Percentiles rank a stretch among this genome's conserved stretches.
Conservation (phyloP, 768 basidiomycete genomes). For the Leccinum aurantiacum region DNA sequence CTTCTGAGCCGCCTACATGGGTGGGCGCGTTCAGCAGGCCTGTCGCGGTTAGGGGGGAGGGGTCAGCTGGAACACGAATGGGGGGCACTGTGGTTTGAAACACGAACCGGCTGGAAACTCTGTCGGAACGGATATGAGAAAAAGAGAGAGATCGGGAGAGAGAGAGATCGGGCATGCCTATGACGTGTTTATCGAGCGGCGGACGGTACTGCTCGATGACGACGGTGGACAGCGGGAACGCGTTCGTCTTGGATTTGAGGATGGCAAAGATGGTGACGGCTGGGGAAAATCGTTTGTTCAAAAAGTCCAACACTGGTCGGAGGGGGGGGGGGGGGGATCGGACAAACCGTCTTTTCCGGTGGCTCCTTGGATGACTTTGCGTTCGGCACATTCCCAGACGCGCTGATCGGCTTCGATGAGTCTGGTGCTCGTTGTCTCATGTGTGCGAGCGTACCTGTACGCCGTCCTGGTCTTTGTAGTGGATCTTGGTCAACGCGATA, state of each 20-base stretch:
- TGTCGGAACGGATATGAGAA: slow-evolving; percentile 14
- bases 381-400: slow-evolving; percentile 87
- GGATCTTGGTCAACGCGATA: slow-evolving; percentile 80
- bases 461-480: slow-evolving; percentile 77
- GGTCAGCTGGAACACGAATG: not conserved
- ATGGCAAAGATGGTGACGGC: slow-evolving; percentile 86
- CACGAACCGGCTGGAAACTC: slow-evolving; percentile 60
- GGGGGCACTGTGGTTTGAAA: not conserved
- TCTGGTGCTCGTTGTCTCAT: not conserved
- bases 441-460: slow-evolving; percentile 48
- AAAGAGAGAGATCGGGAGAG: not conserved
- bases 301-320: no score
- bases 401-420: slow-evolving; percentile 43
- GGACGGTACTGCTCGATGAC: slow-evolving; percentile 93
- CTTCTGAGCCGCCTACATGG: slow-evolving; percentile 29
- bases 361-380: slow-evolving; percentile 76
- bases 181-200: slow-evolving; percentile 71
- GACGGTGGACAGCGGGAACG: slow-evolving; percentile 75
- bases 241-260: slow-evolving; percentile 68
- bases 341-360: slow-evolving; percentile 77
- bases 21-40: slow-evolving; percentile 79
- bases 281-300: not conserved
- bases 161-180: slow-evolving; percentile 49
- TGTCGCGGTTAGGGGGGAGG: slow-evolving; percentile 21
- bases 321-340: no score